Base-by-base conservation (phyloP, 768 basidiomycete genomes). In the Kwoniella dendrophila region DNA sequence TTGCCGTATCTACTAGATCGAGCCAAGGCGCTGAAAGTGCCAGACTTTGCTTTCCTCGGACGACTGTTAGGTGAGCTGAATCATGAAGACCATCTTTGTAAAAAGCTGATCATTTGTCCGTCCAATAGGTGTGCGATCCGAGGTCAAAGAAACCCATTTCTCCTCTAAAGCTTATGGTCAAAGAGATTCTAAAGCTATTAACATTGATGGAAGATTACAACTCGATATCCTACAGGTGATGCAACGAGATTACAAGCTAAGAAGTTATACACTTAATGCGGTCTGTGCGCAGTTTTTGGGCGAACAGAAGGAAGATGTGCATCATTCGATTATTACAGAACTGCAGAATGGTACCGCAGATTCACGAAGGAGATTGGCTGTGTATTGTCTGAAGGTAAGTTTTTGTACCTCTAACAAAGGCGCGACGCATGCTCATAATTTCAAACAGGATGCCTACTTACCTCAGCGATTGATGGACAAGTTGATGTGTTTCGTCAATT, bases 301-400 rank as follows among this genome's bases (percentile, higher is more conserved):
- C 29, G 96, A 99, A 79, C 96, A 99, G 79, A 99, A 99, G 78
- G 96, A 99, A 78, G 96, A 99, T 67, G 96, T 99, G 20, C 96
- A 98, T 73, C 88, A 98, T 76, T 98, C 95, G 1, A 92, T 96
- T 66, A 99, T 99, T 71, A 97, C 96, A 0, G 94, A 98, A 51
- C 80, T 99, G 45, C 96, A 99, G 79, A 98, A 98, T 71, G 94
- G 95, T 70, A 95, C 90, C 0, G 84, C 93, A 0, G 95, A 99
- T 78, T 93, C 92, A 1, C 81, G 96, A 48, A 83, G 96, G 40
- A 88, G 96, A 47, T 80, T 98, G 58, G 96, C 96, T 1, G 92
- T 99, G 11, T 99, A 99, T 80, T 99, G 96, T 82, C 80, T 99
- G 72, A 99, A 99, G 86, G 94, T 90, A 30, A 38, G 78, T 60